Evolutionary conservation across 2,329 filamentous ascomycete genomes (phyloP).

Genomic region (Xylaria sp.): DNA sequence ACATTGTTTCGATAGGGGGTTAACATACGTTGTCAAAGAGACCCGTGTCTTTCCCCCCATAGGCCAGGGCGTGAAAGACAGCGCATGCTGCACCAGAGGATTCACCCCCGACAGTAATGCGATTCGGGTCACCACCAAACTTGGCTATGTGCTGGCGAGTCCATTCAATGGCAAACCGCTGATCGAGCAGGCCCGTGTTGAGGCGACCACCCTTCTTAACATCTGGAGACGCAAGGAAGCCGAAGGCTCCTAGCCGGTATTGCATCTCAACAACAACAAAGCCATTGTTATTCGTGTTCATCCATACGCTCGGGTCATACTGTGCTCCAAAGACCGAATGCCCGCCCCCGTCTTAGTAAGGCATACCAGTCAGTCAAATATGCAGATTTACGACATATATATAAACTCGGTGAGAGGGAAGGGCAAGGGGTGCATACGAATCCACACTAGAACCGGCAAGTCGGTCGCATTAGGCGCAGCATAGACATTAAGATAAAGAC

Average conservation of each 20-base stretch:
- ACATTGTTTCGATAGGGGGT: background rate
- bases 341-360: constrained; percentile 42
- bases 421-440: constrained; percentile 40
- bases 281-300: constrained; percentile 51
- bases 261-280: constrained; percentile 57
- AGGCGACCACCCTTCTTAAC: constrained; percentile 37
- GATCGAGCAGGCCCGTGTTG: constrained; percentile 50
- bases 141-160: constrained; percentile 50
- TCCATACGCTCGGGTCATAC: constrained; percentile 46
- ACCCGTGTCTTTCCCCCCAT: constrained; percentile 33
- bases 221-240: constrained; percentile 50
- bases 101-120: constrained; percentile 41
- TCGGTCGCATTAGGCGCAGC: constrained; percentile 42
- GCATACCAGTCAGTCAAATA: constrained; percentile 37
- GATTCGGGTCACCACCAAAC: constrained; percentile 43
- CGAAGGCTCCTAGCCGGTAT: constrained; percentile 49
- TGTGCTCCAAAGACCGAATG: constrained; percentile 38
- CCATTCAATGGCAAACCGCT: constrained; percentile 63
- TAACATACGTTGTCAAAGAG: constrained; percentile 37
- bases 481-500: constrained; percentile 43
- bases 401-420: constrained; percentile 25
- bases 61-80: constrained; percentile 35
- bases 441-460: constrained; percentile 48
- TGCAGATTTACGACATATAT: constrained; percentile 20
- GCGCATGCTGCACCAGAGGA: constrained; percentile 39